Evolutionary conservation across 768 basidiomycete species (phyloP).

Genomic region (Austroboletus festivus): DNA sequence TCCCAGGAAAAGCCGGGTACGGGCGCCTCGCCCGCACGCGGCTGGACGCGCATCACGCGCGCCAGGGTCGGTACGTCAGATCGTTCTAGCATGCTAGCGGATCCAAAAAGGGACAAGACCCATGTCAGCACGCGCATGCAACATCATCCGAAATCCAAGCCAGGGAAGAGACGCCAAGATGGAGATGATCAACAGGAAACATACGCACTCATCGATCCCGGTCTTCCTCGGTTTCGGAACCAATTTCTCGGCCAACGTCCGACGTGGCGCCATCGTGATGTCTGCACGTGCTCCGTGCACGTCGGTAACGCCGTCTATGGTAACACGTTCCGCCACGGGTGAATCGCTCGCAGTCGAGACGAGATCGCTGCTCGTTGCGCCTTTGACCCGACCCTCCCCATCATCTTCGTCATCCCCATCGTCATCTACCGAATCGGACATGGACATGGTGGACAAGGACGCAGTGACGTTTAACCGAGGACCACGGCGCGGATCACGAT

Average conservation of each 20-base stretch:
- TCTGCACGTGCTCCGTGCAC: constrained; percentile 24
- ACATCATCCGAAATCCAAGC: background rate
- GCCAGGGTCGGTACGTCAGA: constrained; percentile 53
- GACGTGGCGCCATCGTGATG: constrained; percentile 19
- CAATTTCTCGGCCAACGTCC: constrained; percentile 59
- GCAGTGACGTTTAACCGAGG: constrained; percentile 29
- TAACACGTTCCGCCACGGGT: constrained; percentile 31
- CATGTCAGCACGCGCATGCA: constrained; percentile 4
- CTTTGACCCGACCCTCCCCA: too few species aligned
- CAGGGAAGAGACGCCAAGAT: background rate
- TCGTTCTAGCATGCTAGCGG: constrained; percentile 57
- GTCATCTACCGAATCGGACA: constrained; percentile 12
- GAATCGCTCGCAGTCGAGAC: constrained; percentile 50
- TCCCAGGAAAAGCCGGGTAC: constrained; percentile 69
- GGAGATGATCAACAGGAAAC: background rate
- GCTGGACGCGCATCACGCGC: constrained; percentile 69
- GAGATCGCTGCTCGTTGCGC: constrained; percentile 42
- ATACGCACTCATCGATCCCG: constrained; percentile 64
- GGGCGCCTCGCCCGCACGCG: constrained; percentile 54
- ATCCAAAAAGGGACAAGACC: background rate
- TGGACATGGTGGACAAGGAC: too few species aligned
- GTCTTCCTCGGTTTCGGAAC: constrained; percentile 66
- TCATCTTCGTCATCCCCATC: constrained; percentile 36
- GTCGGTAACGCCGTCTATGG: constrained; percentile 35
- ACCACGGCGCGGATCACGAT: too few species aligned